These are phyloP conservation scores for Paecilomyces niveus DNA, from an alignment of 2,329 filamentous ascomycete genomes.

Conservation along the genomic window DNA sequence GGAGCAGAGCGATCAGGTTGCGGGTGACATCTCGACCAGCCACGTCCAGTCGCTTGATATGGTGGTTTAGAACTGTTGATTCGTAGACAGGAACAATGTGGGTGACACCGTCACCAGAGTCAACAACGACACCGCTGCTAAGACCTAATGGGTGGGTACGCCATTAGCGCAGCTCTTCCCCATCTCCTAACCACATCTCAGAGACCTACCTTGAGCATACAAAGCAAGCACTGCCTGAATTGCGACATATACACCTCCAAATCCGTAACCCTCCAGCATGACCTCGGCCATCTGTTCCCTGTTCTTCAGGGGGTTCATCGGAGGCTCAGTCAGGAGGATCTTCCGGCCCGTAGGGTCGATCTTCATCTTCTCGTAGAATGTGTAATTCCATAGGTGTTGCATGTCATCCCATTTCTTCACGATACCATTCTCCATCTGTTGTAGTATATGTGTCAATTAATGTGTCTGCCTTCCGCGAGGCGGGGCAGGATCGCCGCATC, in stretches of 20 bases:
- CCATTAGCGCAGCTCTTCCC: neutral
- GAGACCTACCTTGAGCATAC: slow-evolving; percentile 76
- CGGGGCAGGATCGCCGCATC: slow-evolving; percentile 6
- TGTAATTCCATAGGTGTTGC: slow-evolving; percentile 99
- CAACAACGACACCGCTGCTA: slow-evolving; percentile 92
- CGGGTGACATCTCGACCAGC: slow-evolving; percentile 96
- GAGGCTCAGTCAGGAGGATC: slow-evolving; percentile 94
- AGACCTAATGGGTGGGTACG: slow-evolving; percentile 51
- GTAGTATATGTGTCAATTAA: slow-evolving; percentile 9
- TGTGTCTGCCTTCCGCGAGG: slow-evolving; percentile 12
- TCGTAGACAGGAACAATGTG: slow-evolving; percentile 99
- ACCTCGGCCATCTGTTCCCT: slow-evolving; percentile 97
- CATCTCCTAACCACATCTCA: neutral
- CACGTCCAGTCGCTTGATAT: slow-evolving; percentile 88
- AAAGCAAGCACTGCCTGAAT: slow-evolving; percentile 95
- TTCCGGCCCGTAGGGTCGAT: slow-evolving; percentile 86
- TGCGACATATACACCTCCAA: slow-evolving; percentile 94
- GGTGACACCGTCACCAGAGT: slow-evolving; percentile 96
- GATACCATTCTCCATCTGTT: slow-evolving; percentile 95
- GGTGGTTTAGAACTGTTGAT: slow-evolving; percentile 93
- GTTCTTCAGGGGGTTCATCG: slow-evolving; percentile 96
- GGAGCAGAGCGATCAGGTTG: slow-evolving; percentile 89
- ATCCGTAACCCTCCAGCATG: slow-evolving; percentile 97
- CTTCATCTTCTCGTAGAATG: slow-evolving; percentile 94
- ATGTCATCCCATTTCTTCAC: slow-evolving; percentile 99